phyloP scores from a whole-genome alignment of 139 green algal genomes.

The Chlamydomonas sp. region DNA sequence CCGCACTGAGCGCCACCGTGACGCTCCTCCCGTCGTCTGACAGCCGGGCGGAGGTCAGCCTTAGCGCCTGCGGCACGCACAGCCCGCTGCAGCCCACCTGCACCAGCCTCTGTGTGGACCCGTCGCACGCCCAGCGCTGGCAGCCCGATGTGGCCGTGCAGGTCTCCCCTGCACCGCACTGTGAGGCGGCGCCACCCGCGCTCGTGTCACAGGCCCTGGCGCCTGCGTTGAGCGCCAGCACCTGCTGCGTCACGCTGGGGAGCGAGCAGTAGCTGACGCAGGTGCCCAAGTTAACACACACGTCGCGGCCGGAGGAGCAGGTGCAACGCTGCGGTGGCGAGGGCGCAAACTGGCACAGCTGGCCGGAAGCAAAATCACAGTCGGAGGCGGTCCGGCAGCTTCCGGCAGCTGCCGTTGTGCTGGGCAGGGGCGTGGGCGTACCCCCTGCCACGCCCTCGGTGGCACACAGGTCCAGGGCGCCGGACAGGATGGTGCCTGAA shows the following conservation, averaged over 20 bases:
- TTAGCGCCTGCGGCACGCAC: background rate
- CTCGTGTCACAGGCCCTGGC: background rate
- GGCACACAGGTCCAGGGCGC: too few relatives aligned
- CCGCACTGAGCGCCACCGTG: background rate
- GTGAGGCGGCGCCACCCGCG: too few relatives aligned
- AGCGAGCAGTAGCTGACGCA: conserved; percentile 18
- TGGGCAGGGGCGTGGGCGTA: too few relatives aligned
- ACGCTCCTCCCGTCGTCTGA: background rate
- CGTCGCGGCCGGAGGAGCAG: background rate
- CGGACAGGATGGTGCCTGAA: too few relatives aligned
- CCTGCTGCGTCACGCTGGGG: background rate
- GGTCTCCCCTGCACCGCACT: background rate
- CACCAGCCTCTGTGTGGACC: background rate
- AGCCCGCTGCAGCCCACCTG: background rate
- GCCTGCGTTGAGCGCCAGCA: conserved; percentile 1
- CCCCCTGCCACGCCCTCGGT: too few relatives aligned
- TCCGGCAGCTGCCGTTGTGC: too few relatives aligned
- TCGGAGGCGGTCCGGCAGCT: too few relatives aligned
- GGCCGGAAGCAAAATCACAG: too few relatives aligned
- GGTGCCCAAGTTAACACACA: background rate
- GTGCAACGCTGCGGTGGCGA: background rate
- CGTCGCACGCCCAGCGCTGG: background rate
- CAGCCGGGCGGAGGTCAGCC: background rate
- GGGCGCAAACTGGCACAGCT: too few relatives aligned
- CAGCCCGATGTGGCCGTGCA: background rate